These are phyloP conservation scores for Lophium mytilinum DNA, from an alignment of 495 filamentous ascomycete species.

Conservation along the genomic window DNA sequence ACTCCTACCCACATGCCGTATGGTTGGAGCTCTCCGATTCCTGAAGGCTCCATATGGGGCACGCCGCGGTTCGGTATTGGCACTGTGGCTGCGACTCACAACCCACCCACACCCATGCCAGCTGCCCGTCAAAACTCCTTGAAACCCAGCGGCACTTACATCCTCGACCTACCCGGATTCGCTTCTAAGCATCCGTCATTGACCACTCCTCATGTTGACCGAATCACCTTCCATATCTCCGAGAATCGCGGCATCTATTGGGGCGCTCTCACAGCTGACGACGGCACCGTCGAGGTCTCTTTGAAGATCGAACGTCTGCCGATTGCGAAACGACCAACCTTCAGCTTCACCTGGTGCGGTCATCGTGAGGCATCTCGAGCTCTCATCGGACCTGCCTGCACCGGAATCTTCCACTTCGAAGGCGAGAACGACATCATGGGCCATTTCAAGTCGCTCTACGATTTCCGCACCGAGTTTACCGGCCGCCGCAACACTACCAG, in stretches of 20 bases:
- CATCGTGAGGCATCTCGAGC: not conserved
- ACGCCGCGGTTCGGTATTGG: too few relatives aligned
- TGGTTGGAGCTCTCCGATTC: too few relatives aligned
- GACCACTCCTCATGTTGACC: not conserved
- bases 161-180: not conserved
- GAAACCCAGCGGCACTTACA: too few relatives aligned
- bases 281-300: not conserved
- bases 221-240: not conserved
- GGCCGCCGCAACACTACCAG: not conserved
- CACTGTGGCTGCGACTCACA: too few relatives aligned
- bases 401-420: not conserved
- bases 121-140: too few relatives aligned
- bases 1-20: too few relatives aligned
- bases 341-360: not conserved
- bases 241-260: not conserved
- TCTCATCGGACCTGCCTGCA: not conserved
- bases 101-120: too few relatives aligned
- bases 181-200: not conserved
- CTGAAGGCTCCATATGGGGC: too few relatives aligned
- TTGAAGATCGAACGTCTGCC: not conserved
- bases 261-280: not conserved
- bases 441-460: not conserved
- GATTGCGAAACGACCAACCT: too few relatives aligned
- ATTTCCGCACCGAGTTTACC: not conserved
- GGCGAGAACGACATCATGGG: not conserved